Percentiles rank a stretch among this genome's conserved stretches.
Evolutionary conservation across 345 rosid species (phyloP).

Genomic region (Arabis alpina): DNA sequence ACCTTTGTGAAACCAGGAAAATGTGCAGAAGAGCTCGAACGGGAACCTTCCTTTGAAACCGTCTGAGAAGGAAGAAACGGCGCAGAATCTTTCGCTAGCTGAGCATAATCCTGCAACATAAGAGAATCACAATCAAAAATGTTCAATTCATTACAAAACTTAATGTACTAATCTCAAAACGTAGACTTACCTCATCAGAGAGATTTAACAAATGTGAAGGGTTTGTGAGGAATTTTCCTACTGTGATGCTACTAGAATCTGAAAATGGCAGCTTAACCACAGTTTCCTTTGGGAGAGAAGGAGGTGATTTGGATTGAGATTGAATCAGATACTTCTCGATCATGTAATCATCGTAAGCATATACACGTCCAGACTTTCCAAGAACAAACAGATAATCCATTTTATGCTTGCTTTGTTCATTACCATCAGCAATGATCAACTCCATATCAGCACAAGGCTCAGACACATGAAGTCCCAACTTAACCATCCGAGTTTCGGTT

Average conservation of each 20-base stretch:
- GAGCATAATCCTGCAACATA: slow-evolving; percentile 61
- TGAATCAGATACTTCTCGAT: slow-evolving; percentile 87
- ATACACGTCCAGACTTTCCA: slow-evolving; percentile 81
- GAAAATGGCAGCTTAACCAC: slow-evolving; percentile 63
- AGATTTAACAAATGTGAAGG: slow-evolving; percentile 47
- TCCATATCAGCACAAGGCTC: slow-evolving; percentile 84
- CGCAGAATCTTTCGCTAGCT: slow-evolving; percentile 53
- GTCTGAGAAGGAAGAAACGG: slow-evolving; percentile 66
- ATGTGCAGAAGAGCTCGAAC: slow-evolving; percentile 33
- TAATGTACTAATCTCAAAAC: not conserved
- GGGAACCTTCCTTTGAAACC: slow-evolving; percentile 55
- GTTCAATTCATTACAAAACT: not conserved
- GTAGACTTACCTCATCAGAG: slow-evolving; percentile 69
- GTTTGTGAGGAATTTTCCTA: slow-evolving; percentile 60
- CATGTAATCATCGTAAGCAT: slow-evolving; percentile 70
- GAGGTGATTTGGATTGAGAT: slow-evolving; percentile 71
- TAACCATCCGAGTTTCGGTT: slow-evolving; percentile 72
- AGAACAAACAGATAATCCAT: slow-evolving; percentile 61
- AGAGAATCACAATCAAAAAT: slow-evolving; percentile 21
- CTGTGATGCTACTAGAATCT: slow-evolving; percentile 65
- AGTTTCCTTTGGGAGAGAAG: slow-evolving; percentile 78
- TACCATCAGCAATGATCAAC: slow-evolving; percentile 59
- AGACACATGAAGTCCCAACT: slow-evolving; percentile 72
- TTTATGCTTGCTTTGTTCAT: slow-evolving; percentile 66
- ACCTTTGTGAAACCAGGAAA: slow-evolving; percentile 76